Evolutionary conservation across 1,139 yeast species (phyloP).

Genomic region (Debaryomyces nepalensis): DNA sequence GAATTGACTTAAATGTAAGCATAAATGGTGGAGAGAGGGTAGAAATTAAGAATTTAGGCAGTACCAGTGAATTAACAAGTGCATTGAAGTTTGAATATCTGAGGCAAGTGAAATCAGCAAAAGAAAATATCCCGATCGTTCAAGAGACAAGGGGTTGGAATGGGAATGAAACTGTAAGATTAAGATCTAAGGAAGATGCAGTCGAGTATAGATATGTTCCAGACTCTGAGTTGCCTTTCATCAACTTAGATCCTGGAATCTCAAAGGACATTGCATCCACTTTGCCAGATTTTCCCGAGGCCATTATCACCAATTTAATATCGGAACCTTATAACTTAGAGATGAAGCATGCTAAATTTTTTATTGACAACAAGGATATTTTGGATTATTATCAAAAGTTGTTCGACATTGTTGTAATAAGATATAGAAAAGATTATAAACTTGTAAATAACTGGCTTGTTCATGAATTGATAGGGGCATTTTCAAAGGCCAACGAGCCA

Average conservation of each 20-base stretch:
- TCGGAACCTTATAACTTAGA: slow-evolving; percentile 59
- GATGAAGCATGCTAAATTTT: slow-evolving; percentile 71
- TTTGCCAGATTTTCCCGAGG: slow-evolving; percentile 72
- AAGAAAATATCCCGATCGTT: slow-evolving; percentile 36
- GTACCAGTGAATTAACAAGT: slow-evolving; percentile 75
- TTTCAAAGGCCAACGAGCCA: slow-evolving; percentile 54
- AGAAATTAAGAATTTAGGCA: slow-evolving; percentile 87
- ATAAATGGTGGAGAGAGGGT: slow-evolving; percentile 73
- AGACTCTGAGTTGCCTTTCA: slow-evolving; percentile 80
- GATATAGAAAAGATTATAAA: slow-evolving; percentile 31
- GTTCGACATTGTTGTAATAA: slow-evolving; percentile 28
- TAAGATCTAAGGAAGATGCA: slow-evolving; percentile 78
- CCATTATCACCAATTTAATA: slow-evolving; percentile 53
- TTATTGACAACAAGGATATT: slow-evolving; percentile 50
- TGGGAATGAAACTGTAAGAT: slow-evolving; percentile 65
- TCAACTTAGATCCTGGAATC: slow-evolving; percentile 49
- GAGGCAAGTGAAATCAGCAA: slow-evolving; percentile 60
- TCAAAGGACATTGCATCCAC: slow-evolving; percentile 36
- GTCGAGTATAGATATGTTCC: slow-evolving; percentile 94
- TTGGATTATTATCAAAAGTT: slow-evolving; percentile 58
- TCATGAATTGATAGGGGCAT: slow-evolving; percentile 76
- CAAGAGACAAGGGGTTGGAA: slow-evolving; percentile 95
- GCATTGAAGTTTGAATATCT: slow-evolving; percentile 78
- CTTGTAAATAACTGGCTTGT: slow-evolving; percentile 80
- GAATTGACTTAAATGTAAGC: slow-evolving; percentile 92